These are phyloP conservation scores for Cardamine resedifolia DNA, from an alignment of 345 rosid species.

Conservation along the genomic window DNA sequence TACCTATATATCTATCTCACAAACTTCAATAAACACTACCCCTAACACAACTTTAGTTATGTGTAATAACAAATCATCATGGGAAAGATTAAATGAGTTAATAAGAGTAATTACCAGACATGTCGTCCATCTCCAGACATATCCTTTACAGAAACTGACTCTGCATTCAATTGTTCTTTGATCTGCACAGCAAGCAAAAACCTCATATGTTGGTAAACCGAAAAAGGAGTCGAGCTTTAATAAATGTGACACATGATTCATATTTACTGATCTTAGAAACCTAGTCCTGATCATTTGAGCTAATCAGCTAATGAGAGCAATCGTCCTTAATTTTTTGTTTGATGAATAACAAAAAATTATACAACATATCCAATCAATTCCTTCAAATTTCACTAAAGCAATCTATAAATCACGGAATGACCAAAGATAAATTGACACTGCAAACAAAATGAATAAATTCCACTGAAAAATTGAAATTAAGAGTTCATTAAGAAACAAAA, in stretches of 20 bases:
- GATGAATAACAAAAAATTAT: neutral
- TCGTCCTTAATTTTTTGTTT: too few relatives aligned
- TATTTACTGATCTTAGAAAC: neutral
- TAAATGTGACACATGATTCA: constrained; percentile 1
- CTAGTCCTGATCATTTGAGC: neutral
- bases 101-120: constrained; percentile 56
- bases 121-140: constrained; percentile 97
- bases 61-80: neutral
- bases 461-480: neutral
- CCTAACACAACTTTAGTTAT: neutral
- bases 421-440: neutral
- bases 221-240: neutral
- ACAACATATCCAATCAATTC: neutral
- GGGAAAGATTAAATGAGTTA: neutral
- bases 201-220: neutral
- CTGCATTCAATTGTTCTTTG: constrained; percentile 74
- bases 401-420: neutral
- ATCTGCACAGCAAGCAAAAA: constrained; percentile 47
- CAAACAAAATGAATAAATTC: neutral
- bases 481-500: too few relatives aligned
- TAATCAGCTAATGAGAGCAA: neutral
- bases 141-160: constrained; percentile 76
- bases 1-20: neutral
- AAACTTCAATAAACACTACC: neutral
- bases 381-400: neutral